Percentiles rank a stretch among this genome's conserved stretches.
phyloP scores from a whole-genome alignment of 106 monocot species.

The Platanthera guangdongensis region DNA sequence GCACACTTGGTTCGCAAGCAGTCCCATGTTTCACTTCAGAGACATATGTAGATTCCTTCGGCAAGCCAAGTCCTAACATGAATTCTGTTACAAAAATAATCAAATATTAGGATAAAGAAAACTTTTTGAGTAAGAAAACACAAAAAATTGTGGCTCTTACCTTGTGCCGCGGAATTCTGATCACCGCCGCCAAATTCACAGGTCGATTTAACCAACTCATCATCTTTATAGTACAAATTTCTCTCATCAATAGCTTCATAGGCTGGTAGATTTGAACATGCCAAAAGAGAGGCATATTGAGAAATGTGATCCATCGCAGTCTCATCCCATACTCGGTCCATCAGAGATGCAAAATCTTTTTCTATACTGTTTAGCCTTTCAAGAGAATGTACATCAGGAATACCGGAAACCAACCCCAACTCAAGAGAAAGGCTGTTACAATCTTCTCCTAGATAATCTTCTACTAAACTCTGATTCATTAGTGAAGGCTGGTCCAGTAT shows the following conservation, averaged over 20 bases:
- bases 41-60: background rate
- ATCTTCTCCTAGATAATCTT: background rate
- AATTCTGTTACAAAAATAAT: background rate
- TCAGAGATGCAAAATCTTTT: background rate
- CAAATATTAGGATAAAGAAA: background rate
- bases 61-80: background rate
- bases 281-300: background rate
- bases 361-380: background rate
- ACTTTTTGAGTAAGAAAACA: background rate
- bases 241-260: background rate
- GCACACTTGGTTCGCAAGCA: slow-evolving; percentile 10
- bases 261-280: background rate
- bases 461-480: background rate
- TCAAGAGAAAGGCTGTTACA: background rate
- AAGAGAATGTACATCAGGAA: background rate
- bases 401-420: background rate
- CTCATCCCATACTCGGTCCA: background rate
- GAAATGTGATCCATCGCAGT: slow-evolving; percentile 7
- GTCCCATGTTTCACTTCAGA: slow-evolving; percentile 8
- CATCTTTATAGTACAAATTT: background rate
- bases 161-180: background rate
- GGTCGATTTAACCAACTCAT: background rate
- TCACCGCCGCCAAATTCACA: background rate
- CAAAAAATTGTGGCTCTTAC: background rate
- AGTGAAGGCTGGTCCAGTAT: background rate